Evolutionary conservation across 164 flowering plant species (phyloP).

Genomic region (Piper longum): DNA sequence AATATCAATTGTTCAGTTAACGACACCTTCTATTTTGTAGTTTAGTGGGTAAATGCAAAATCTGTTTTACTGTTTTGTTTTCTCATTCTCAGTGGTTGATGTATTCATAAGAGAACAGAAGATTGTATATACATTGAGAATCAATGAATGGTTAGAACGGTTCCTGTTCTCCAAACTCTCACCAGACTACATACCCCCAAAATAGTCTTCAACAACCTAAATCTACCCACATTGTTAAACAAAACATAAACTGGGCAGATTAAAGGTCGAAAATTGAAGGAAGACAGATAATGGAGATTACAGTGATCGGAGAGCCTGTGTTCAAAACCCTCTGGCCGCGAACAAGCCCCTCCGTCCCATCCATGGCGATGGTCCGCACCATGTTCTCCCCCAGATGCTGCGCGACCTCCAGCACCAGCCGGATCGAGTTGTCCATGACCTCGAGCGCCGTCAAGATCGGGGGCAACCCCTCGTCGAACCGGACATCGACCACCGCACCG

Average conservation of each 20-base stretch:
- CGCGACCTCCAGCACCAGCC: slow-evolving; percentile 82
- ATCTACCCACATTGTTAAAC: too few species aligned
- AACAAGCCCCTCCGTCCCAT: slow-evolving; percentile 61
- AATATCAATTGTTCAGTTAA: too few species aligned
- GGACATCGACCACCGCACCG: slow-evolving; percentile 40
- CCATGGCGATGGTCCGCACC: slow-evolving; percentile 93
- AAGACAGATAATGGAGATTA: slow-evolving; percentile 3
- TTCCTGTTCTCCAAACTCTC: too few species aligned
- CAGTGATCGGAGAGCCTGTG: slow-evolving; percentile 43
- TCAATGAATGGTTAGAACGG: too few species aligned
- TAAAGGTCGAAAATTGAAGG: not conserved
- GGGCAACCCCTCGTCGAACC: slow-evolving; percentile 75
- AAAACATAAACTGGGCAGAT: not conserved
- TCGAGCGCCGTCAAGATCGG: slow-evolving; percentile 87
- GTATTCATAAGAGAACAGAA: too few species aligned
- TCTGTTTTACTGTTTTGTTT: too few species aligned
- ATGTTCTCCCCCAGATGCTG: slow-evolving; percentile 84
- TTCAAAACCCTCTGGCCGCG: slow-evolving; percentile 39
- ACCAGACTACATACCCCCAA: too few species aligned
- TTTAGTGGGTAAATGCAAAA: too few species aligned
- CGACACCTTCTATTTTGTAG: too few species aligned
- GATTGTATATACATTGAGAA: too few species aligned
- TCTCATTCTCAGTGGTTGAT: too few species aligned
- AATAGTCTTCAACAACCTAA: too few species aligned
- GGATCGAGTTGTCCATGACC: slow-evolving; percentile 54